phyloP scores from a whole-genome alignment of 2,329 filamentous ascomycete species.

The Ophiocordyceps australis region DNA sequence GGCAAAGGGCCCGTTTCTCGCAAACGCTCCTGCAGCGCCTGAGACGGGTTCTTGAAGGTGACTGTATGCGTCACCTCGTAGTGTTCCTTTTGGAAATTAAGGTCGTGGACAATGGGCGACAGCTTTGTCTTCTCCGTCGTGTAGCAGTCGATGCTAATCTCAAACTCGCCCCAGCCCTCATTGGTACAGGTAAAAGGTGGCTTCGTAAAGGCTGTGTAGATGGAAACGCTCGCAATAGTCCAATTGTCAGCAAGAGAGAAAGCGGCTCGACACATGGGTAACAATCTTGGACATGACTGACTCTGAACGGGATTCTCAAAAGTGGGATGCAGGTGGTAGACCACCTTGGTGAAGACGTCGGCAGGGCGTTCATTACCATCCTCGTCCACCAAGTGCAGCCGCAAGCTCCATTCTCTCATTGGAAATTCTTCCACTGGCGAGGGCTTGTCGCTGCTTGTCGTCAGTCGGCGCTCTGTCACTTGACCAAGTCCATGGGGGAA shows the following conservation, averaged over 20 bases:
- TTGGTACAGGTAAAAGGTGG: constrained; percentile 81
- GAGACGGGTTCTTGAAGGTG: constrained; percentile 83
- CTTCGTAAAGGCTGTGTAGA: constrained; percentile 53
- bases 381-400: constrained; percentile 69
- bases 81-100: constrained; percentile 68
- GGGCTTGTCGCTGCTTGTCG: constrained; percentile 47
- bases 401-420: constrained; percentile 83
- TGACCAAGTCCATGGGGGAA: not conserved
- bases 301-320: constrained; percentile 78
- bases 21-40: constrained; percentile 61
- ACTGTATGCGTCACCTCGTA: constrained; percentile 75
- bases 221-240: no score
- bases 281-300: constrained; percentile 25
- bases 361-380: constrained; percentile 71
- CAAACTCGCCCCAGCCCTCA: constrained; percentile 97
- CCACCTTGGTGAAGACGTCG: constrained; percentile 76
- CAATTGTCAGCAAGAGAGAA: not conserved
- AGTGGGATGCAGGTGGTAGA: constrained; percentile 84
- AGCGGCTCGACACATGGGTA: not conserved
- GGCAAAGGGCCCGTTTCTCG: constrained; percentile 76
- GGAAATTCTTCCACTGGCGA: constrained; percentile 76
- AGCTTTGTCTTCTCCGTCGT: constrained; percentile 78
- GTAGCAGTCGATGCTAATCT: constrained; percentile 73
- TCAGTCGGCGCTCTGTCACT: constrained; percentile 2
- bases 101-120: constrained; percentile 57